These are phyloP conservation scores for Suillus brevipes DNA, from an alignment of 768 basidiomycete species.

Conservation along the genomic window DNA sequence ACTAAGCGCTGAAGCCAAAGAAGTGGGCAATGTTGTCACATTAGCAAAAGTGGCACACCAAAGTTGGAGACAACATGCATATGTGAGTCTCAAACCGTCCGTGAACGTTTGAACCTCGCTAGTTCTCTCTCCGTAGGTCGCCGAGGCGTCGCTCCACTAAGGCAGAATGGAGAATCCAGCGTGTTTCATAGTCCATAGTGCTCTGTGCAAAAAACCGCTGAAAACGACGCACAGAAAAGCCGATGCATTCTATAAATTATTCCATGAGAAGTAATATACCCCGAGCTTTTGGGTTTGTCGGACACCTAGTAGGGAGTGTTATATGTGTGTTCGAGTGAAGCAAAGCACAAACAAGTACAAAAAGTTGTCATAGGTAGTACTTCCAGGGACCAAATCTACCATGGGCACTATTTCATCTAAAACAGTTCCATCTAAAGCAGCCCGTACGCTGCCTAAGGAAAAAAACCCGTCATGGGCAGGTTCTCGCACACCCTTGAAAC, in stretches of 20 bases:
- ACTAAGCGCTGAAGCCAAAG: too few species aligned
- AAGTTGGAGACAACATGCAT: too few species aligned
- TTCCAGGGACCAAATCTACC: background rate
- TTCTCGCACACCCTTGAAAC: constrained; percentile 35
- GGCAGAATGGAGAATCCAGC: background rate
- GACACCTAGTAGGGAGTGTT: background rate
- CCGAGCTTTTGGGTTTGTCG: background rate
- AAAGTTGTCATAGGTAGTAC: background rate
- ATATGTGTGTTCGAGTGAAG: too few species aligned
- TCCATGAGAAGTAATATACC: background rate
- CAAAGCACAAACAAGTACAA: too few species aligned
- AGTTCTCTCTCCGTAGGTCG: background rate
- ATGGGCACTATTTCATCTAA: constrained; percentile 72
- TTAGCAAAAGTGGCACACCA: too few species aligned
- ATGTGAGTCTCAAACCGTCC: background rate
- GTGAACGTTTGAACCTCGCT: background rate
- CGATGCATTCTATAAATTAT: background rate
- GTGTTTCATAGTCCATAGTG: background rate
- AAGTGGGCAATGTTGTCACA: too few species aligned
- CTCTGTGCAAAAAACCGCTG: background rate
- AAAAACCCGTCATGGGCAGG: constrained; percentile 53
- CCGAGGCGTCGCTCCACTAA: background rate
- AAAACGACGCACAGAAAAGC: background rate
- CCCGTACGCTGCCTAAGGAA: constrained; percentile 54
- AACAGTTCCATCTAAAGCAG: constrained; percentile 59